These are phyloP conservation scores for Massariosphaeria phaeospora DNA, from an alignment of 495 filamentous ascomycete genomes.

Conservation along the genomic window DNA sequence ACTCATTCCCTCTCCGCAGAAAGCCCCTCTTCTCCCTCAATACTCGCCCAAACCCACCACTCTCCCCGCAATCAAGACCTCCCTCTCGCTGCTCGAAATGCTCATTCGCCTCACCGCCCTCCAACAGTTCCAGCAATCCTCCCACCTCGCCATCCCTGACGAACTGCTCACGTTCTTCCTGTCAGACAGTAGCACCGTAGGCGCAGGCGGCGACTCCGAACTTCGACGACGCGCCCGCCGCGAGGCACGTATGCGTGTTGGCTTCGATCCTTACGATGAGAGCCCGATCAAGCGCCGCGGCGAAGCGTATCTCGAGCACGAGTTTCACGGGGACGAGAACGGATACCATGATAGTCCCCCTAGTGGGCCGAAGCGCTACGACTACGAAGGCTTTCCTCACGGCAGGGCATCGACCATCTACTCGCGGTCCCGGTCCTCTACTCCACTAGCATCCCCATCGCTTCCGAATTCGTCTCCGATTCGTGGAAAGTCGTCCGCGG, in stretches of 20 bases:
- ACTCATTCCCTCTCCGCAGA: conserved; percentile 24
- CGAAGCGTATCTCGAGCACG: conserved; percentile 55
- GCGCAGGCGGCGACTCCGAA: conserved; percentile 65
- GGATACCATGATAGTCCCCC: conserved; percentile 12
- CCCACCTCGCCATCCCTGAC: conserved; percentile 90
- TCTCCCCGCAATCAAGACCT: conserved; percentile 51
- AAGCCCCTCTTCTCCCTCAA: conserved; percentile 35
- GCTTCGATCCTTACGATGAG: conserved; percentile 82
- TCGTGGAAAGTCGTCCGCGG: conserved; percentile 5
- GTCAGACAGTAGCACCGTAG: conserved; percentile 69
- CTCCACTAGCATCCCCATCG: conserved; percentile 12
- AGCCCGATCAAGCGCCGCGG: conserved; percentile 60
- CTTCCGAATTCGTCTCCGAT: conserved; percentile 8
- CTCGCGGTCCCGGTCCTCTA: conserved; percentile 19
- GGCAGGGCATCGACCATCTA: conserved; percentile 14
- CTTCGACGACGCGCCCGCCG: conserved; percentile 63
- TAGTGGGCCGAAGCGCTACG: conserved; percentile 1
- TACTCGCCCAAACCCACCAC: conserved; percentile 27
- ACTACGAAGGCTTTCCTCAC: conserved; percentile 30
- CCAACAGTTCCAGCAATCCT: conserved; percentile 94
- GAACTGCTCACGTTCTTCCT: conserved; percentile 94
- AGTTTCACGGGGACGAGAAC: conserved; percentile 14
- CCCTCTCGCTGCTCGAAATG: conserved; percentile 89
- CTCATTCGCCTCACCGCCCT: conserved; percentile 84
- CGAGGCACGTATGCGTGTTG: conserved; percentile 71